These are phyloP conservation scores for Wickerhamomyces bisporus DNA, from an alignment of 805 yeast genomes.

Conservation along the genomic window DNA sequence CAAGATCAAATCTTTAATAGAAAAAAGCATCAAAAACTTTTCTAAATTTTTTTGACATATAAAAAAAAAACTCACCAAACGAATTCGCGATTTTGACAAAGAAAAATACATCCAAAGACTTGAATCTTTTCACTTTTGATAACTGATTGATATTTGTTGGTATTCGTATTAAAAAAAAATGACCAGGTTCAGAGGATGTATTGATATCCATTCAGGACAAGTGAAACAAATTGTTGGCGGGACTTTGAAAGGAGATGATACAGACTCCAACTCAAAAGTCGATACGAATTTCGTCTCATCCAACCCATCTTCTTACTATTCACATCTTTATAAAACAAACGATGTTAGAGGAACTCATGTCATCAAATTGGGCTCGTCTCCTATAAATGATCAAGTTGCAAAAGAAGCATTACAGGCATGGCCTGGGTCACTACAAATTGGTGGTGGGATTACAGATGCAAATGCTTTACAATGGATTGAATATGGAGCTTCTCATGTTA, in stretches of 20 bases:
- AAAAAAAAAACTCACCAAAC: neutral
- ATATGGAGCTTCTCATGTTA: conserved; percentile 77
- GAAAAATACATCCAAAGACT: too few species aligned
- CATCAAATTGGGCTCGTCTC: conserved; percentile 77
- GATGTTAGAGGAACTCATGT: conserved; percentile 80
- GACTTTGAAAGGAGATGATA: conserved; percentile 57
- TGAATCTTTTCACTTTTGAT: too few species aligned
- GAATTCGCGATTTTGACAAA: neutral
- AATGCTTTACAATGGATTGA: conserved; percentile 81
- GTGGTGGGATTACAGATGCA: conserved; percentile 80
- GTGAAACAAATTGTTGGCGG: conserved; percentile 98
- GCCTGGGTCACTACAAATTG: conserved; percentile 75
- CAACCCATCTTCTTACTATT: conserved; percentile 71
- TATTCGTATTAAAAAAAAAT: conserved; percentile 34
- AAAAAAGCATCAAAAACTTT: too few species aligned
- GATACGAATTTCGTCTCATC: conserved; percentile 76
- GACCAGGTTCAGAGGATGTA: conserved; percentile 92
- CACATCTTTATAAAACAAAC: conserved; percentile 57
- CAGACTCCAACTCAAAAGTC: conserved; percentile 31
- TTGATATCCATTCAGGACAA: conserved; percentile 90
- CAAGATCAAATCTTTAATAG: too few species aligned
- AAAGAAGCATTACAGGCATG: conserved; percentile 65
- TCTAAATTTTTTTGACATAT: neutral
- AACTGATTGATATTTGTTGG: too few species aligned
- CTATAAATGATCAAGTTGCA: conserved; percentile 80